Evolutionary conservation across 2,329 filamentous ascomycete species (phyloP).

Genomic region (Cladosporium sp.): DNA sequence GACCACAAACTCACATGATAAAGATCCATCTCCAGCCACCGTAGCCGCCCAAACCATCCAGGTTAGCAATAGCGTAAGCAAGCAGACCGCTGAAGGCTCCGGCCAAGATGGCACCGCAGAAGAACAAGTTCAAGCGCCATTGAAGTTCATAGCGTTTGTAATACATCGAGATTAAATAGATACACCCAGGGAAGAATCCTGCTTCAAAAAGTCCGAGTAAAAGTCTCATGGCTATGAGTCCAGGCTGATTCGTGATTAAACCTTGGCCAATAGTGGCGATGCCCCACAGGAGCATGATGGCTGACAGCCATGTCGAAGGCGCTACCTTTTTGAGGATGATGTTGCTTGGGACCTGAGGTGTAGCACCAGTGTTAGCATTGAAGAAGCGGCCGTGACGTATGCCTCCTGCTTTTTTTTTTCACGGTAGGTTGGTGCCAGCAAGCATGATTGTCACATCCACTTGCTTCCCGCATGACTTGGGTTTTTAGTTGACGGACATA

Average conservation of each 20-base stretch:
- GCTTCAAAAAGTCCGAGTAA: constrained; percentile 36
- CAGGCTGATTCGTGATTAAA: constrained; percentile 29
- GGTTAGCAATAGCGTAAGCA: constrained; percentile 33
- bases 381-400: background rate
- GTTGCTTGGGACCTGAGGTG: constrained; percentile 24
- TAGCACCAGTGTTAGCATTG: background rate
- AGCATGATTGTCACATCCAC: no score
- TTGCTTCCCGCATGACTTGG: background rate
- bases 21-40: constrained; percentile 49
- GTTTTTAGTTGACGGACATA: constrained; percentile 20
- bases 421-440: background rate
- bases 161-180: constrained; percentile 36
- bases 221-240: constrained; percentile 29
- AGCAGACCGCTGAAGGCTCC: constrained; percentile 40
- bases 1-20: constrained; percentile 35
- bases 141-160: constrained; percentile 43
- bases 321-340: constrained; percentile 25
- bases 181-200: constrained; percentile 22
- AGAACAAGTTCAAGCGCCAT: constrained; percentile 39
- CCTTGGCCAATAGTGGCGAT: constrained; percentile 33
- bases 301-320: constrained; percentile 33
- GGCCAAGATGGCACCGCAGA: constrained; percentile 38
- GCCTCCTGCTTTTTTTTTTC: background rate
- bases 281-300: constrained; percentile 38
- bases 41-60: constrained; percentile 29